Conservation (phyloP, 192 early-diverging fungal genomes). For the Entophlyctis luteolus region DNA sequence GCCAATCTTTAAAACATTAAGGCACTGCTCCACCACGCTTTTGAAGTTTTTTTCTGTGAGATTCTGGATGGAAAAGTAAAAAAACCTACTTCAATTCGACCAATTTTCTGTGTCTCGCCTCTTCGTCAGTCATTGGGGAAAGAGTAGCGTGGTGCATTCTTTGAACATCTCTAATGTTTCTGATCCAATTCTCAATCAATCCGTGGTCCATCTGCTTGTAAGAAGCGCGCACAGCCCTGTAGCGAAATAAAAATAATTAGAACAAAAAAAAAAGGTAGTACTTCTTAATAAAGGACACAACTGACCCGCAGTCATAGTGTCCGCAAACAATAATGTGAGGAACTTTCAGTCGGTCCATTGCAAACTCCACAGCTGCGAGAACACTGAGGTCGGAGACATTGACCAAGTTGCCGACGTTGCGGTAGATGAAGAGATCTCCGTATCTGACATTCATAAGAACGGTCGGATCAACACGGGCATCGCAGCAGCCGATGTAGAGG, state of each 20-base stretch:
- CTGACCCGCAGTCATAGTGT: conserved; percentile 33
- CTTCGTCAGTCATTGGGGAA: conserved; percentile 26
- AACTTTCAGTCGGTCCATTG: conserved; percentile 77
- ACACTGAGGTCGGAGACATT: conserved; percentile 70
- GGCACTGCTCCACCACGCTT: conserved; percentile 10
- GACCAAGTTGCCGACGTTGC: conserved; percentile 91
- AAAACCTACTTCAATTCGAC: conserved; percentile 71
- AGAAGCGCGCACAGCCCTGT: conserved; percentile 14
- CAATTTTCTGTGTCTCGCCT: conserved; percentile 31
- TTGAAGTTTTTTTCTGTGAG: too few species aligned
- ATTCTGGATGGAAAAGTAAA: too few species aligned
- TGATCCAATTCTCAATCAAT: conserved; percentile 87
- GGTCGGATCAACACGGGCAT: conserved; percentile 41
- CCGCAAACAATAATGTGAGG: conserved; percentile 86
- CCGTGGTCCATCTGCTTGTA: conserved; percentile 25
- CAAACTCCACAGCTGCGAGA: conserved; percentile 79
- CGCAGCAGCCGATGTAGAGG: conserved; percentile 42
- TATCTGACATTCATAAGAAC: conserved; percentile 41
- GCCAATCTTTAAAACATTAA: conserved; percentile 22
- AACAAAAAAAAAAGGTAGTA: background rate
- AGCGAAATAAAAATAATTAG: background rate
- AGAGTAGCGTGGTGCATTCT: conserved; percentile 53
- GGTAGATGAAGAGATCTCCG: conserved; percentile 90
- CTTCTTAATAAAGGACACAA: too few species aligned
- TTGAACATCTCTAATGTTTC: conserved; percentile 81